Conservation (phyloP, 2,329 filamentous ascomycete species). For the Fusarium nurragi region DNA sequence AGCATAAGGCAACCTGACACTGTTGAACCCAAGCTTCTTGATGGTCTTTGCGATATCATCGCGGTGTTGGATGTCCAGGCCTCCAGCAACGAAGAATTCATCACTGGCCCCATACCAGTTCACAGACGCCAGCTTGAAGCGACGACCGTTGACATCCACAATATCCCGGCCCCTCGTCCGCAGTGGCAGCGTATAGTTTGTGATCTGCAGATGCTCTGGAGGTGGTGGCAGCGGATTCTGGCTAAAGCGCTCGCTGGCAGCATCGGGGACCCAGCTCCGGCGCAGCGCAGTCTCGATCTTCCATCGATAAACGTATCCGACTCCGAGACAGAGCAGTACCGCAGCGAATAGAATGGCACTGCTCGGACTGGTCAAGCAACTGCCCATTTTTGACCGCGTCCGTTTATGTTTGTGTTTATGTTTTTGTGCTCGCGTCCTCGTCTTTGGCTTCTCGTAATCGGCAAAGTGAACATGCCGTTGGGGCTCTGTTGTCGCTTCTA, state of each 20-base stretch:
- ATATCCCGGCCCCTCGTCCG: conserved; percentile 68
- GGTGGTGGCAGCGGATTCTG: conserved; percentile 59
- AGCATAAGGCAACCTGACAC: conserved; percentile 73
- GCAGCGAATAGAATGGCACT: conserved; percentile 52
- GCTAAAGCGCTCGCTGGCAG: conserved; percentile 57
- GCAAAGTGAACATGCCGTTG: conserved; percentile 14
- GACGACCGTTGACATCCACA: conserved; percentile 64
- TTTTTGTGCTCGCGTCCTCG: neutral
- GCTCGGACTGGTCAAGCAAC: conserved; percentile 23
- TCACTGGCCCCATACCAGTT: conserved; percentile 80
- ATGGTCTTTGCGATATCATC: conserved; percentile 68
- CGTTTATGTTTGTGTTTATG: neutral
- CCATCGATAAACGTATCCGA: conserved; percentile 56
- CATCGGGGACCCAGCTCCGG: conserved; percentile 61
- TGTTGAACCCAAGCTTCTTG: conserved; percentile 72
- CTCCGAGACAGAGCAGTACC: conserved; percentile 34
- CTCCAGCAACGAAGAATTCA: conserved; percentile 70
- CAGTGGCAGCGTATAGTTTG: conserved; percentile 65
- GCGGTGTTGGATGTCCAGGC: conserved; percentile 71
- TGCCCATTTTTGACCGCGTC: conserved; percentile 13
- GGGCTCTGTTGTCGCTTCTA: neutral
- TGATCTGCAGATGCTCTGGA: conserved; percentile 54
- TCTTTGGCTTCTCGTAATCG: conserved; percentile 12
- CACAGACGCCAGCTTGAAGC: conserved; percentile 70
- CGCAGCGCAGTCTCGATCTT: conserved; percentile 55